Conservation (phyloP, 2,329 filamentous ascomycete species). For the Eutypella sp. region DNA sequence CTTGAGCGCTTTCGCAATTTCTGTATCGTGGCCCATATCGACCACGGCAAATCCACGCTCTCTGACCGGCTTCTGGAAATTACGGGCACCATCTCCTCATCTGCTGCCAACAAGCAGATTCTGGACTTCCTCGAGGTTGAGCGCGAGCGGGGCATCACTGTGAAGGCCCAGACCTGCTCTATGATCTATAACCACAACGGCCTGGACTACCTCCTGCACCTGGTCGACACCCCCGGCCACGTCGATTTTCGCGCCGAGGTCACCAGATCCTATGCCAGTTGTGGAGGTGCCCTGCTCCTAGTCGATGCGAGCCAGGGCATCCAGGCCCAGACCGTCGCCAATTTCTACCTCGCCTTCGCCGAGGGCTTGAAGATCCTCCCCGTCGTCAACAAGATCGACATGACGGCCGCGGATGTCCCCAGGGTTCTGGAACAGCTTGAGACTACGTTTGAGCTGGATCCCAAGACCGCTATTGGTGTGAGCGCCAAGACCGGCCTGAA, state of each 20-base stretch:
- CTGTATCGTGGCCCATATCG: conserved; percentile 97
- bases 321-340: conserved; percentile 96
- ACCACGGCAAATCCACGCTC: conserved; percentile 96
- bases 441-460: conserved; percentile 81
- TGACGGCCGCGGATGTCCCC: conserved; percentile 82
- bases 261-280: conserved; percentile 90
- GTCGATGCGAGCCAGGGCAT: conserved; percentile 96
- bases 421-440: conserved; percentile 82
- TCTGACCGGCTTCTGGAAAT: conserved; percentile 88
- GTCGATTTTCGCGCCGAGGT: conserved; percentile 98
- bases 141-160: conserved; percentile 91
- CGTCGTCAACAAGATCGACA: conserved; percentile 94
- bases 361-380: conserved; percentile 83
- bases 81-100: conserved; percentile 85
- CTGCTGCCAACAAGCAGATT: conserved; percentile 83
- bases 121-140: conserved; percentile 97
- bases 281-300: conserved; percentile 84
- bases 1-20: conserved; percentile 87
- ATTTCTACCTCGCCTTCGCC: conserved; percentile 95
- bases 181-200: conserved; percentile 91
- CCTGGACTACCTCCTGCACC: conserved; percentile 84
- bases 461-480: conserved; percentile 63
- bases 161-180: conserved; percentile 97
- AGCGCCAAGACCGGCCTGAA: conserved; percentile 94
- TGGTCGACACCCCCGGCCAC: conserved; percentile 95